Evolutionary conservation across 1,284 basidiomycete genomes (phyloP).

Genomic region (Austroboletus niveus): DNA sequence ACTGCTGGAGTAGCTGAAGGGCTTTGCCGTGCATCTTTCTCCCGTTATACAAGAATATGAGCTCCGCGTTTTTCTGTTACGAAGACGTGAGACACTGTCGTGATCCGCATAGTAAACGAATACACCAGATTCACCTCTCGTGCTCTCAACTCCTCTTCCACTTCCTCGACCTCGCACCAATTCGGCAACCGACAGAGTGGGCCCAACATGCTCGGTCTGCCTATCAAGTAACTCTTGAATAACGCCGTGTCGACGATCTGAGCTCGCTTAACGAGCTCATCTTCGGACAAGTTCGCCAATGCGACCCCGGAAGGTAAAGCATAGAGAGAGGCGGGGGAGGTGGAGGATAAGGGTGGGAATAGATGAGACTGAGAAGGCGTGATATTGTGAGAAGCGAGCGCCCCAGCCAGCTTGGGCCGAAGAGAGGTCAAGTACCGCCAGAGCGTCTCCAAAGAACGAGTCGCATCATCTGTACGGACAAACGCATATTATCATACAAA

Average conservation of each 20-base stretch:
- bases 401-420: slow-evolving; percentile 79
- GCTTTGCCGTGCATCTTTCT: slow-evolving; percentile 96
- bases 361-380: slow-evolving; percentile 67
- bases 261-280: slow-evolving; percentile 82
- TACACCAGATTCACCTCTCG: slow-evolving; percentile 58
- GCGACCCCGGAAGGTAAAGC: slow-evolving; percentile 66
- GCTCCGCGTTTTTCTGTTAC: slow-evolving; percentile 82
- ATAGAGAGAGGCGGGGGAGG: slow-evolving; percentile 72
- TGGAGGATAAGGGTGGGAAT: slow-evolving; percentile 62
- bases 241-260: slow-evolving; percentile 95
- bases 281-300: slow-evolving; percentile 66
- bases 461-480: slow-evolving; percentile 48
- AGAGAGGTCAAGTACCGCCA: slow-evolving; percentile 79
- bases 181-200: slow-evolving; percentile 90
- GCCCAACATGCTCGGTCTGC: slow-evolving; percentile 81
- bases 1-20: slow-evolving; percentile 79
- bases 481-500: neutral
- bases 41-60: slow-evolving; percentile 90
- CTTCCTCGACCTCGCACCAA: slow-evolving; percentile 96
- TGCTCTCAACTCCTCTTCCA: slow-evolving; percentile 83
- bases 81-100: too few relatives aligned
- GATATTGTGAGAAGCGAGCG: slow-evolving; percentile 68
- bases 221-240: slow-evolving; percentile 90
- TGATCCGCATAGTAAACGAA: neutral
- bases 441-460: slow-evolving; percentile 67